These are phyloP conservation scores for Cladorrhinum samala DNA, from an alignment of 495 filamentous ascomycete genomes.

Conservation along the genomic window DNA sequence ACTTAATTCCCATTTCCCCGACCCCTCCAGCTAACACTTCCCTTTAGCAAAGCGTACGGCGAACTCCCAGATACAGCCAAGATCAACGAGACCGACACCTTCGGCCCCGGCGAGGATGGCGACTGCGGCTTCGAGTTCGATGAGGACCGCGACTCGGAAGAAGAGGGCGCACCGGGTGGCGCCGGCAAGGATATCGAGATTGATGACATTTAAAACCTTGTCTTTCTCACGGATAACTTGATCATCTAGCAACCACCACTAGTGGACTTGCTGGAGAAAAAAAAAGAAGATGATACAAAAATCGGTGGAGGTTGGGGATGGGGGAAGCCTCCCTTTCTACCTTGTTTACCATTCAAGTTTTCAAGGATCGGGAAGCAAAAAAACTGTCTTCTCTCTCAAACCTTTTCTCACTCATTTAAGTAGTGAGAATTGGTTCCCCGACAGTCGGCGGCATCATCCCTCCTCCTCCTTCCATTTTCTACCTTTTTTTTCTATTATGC, in stretches of 20 bases:
- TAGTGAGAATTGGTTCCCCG: conserved; percentile 31
- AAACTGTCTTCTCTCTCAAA: conserved; percentile 62
- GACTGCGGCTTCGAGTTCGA: conserved; percentile 83
- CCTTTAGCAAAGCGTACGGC: conserved; percentile 80
- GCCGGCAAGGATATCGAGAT: conserved; percentile 62
- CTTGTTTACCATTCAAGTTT: neutral
- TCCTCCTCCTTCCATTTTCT: too few species aligned
- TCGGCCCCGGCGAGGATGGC: conserved; percentile 46
- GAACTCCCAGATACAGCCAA: conserved; percentile 96
- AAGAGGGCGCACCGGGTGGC: conserved; percentile 52
- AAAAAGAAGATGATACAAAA: too few species aligned
- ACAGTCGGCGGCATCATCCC: conserved; percentile 39
- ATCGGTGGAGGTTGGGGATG: neutral
- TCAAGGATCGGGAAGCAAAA: conserved; percentile 21
- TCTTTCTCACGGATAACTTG: neutral
- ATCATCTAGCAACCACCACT: too few species aligned
- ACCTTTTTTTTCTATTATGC: too few species aligned
- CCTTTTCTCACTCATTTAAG: conserved; percentile 9
- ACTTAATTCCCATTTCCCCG: too few species aligned
- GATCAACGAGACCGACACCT: conserved; percentile 50
- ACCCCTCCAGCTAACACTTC: too few species aligned
- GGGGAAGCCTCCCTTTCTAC: conserved; percentile 14
- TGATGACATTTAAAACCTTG: conserved; percentile 56
- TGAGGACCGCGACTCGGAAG: conserved; percentile 77
- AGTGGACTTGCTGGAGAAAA: too few species aligned